Percentiles rank a stretch among this genome's conserved stretches.
phyloP scores from a whole-genome alignment of 225 moss, liverwort and hornwort species.

The Asterella californica region DNA sequence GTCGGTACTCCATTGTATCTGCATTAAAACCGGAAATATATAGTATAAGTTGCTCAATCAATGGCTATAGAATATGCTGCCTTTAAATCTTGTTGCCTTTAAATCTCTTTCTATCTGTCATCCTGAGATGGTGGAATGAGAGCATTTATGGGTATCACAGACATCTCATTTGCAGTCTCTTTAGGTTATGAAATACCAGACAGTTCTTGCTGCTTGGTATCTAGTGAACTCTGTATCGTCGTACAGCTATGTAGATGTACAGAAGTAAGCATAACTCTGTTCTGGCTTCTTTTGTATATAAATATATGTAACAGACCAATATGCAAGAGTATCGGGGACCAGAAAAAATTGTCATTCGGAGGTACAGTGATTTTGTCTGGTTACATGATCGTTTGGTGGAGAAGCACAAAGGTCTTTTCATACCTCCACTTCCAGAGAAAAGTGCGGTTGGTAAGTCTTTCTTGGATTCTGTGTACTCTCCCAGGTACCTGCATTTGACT shows the following conservation, averaged over 20 bases:
- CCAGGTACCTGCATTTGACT: not conserved
- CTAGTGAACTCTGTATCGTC: not conserved
- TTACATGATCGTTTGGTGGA: constrained; percentile 79
- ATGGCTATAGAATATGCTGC: not conserved
- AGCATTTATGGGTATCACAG: too few species aligned
- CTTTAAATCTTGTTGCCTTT: not conserved
- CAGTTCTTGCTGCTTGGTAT: not conserved
- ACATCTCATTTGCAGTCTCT: not conserved
- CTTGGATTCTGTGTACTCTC: not conserved
- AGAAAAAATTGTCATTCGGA: constrained; percentile 92
- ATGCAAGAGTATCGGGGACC: constrained; percentile 92
- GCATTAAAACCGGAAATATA: not conserved
- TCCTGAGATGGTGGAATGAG: not conserved
- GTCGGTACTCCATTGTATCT: not conserved
- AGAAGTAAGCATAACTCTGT: not conserved
- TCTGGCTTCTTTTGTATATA: not conserved
- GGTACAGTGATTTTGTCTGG: constrained; percentile 98
- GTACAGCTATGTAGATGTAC: not conserved
- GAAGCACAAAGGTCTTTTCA: constrained; percentile 78
- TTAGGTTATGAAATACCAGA: not conserved
- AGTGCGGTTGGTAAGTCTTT: constrained; percentile 79
- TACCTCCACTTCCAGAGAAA: constrained; percentile 90
- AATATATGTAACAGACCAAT: constrained; percentile 61
- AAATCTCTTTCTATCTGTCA: not conserved
- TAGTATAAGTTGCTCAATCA: not conserved